Percentiles rank a stretch among this genome's conserved stretches.
Conservation (phyloP, 345 rosid species). For the Ricinus communis region DNA sequence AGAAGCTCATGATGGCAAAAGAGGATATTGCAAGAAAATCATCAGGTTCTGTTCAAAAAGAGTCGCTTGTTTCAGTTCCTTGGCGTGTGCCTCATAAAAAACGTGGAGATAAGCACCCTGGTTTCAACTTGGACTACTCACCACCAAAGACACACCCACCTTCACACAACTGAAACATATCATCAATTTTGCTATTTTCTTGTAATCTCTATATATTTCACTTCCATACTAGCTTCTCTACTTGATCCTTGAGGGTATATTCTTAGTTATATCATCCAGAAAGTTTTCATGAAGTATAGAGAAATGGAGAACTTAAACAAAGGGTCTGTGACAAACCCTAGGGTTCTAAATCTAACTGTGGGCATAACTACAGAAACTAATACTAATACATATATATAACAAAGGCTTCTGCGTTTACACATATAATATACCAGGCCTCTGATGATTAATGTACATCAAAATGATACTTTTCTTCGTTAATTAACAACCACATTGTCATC, state of each 20-base stretch:
- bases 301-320: background rate
- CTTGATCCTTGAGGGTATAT: background rate
- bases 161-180: conserved; percentile 53
- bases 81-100: conserved; percentile 61
- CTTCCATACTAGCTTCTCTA: too few relatives aligned
- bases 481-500: background rate
- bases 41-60: conserved; percentile 20
- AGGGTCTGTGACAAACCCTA: conserved; percentile 7
- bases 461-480: background rate
- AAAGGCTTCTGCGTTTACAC: background rate
- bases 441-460: background rate
- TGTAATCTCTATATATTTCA: background rate
- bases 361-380: background rate
- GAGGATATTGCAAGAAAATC: conserved; percentile 10
- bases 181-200: background rate
- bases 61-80: conserved; percentile 38
- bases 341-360: background rate
- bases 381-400: background rate
- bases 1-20: conserved; percentile 9
- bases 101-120: conserved; percentile 51
- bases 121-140: conserved; percentile 64
- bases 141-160: conserved; percentile 84
- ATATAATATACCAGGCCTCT: background rate
- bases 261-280: background rate
- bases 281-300: background rate